These are phyloP conservation scores for Diaporthe citri DNA, from an alignment of 2,329 filamentous ascomycete genomes.

Conservation along the genomic window DNA sequence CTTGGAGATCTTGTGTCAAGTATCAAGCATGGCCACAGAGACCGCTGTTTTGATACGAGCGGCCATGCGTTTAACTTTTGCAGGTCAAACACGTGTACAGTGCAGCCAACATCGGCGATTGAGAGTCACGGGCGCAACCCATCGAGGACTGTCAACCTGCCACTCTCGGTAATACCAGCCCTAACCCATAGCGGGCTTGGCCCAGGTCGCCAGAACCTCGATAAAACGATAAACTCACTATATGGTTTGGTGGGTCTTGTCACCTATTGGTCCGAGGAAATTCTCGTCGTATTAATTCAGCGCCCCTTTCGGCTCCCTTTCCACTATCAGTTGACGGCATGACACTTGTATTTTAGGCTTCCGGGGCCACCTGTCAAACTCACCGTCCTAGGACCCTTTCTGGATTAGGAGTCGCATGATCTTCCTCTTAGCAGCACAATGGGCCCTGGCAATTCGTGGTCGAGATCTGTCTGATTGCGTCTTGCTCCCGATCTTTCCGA, in stretches of 20 bases:
- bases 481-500: not conserved
- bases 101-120: not conserved
- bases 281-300: not conserved
- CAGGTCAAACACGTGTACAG: not conserved
- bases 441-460: not conserved
- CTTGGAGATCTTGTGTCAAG: not conserved
- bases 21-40: not conserved
- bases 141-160: not conserved
- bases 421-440: not conserved
- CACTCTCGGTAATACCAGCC: not conserved
- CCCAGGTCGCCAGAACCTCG: not conserved
- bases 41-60: not conserved
- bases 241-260: not conserved
- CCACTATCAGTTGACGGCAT: not conserved
- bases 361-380: conserved; percentile 13
- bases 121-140: conserved; percentile 14
- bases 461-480: not conserved
- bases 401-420: conserved; percentile 6
- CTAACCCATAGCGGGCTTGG: not conserved
- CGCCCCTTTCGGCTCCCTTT: not conserved
- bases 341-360: not conserved
- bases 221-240: not conserved
- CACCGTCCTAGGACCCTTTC: not conserved
- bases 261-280: not conserved
- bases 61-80: not conserved